Evolutionary conservation across 2,329 filamentous ascomycete species (phyloP), one percentile per base, ranked within the genome.

Genomic region (Fusarium buxicola): DNA sequence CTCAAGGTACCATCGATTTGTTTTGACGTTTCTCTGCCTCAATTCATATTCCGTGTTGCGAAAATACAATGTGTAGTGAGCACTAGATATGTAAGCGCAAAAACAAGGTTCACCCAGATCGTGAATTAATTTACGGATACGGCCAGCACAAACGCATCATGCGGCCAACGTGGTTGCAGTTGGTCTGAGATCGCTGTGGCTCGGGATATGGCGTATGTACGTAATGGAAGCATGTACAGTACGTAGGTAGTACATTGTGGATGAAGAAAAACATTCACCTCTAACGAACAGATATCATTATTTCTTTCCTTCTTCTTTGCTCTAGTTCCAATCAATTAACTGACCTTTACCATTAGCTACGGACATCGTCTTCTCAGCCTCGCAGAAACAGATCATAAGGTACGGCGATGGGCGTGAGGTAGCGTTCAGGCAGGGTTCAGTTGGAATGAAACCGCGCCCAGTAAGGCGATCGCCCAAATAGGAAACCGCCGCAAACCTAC

Each of bases 51-150:
- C 15, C 9, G 24, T 16, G 8, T 46, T 46, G 21, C 9, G 24
- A 46, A 34, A 32, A n/a, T 24, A 27, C 15, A 15, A 43, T 12
- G 27, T 15, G 25, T 16, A 13, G 28, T 9, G 13, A 31, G 28
- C 21, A 31, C 28, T 10, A 13, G 28, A 10, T 9, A 3, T 31
- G 28, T 32, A 55, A 41, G 40, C 35, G 41, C 30, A 46, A 30
- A 41, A 39, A 55, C 56, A 60, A 63, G 49, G 43, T 49, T 59
- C 18, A 21, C 30, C 18, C 28, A 60, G 59, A 60, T 63, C 15
- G 35, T 12, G 51, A 43, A 16, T 56, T 61, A 58, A 65, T 62
- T 30, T 53, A 62, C 40, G 46, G 24, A 27, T 53, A 62, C 40
- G 46, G 24, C 35, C 32, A 25, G 28, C 45, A 65, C 48, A 45